Evolutionary conservation across 129 eudicot species (phyloP).

Genomic region (Saposhnikovia divaricata): DNA sequence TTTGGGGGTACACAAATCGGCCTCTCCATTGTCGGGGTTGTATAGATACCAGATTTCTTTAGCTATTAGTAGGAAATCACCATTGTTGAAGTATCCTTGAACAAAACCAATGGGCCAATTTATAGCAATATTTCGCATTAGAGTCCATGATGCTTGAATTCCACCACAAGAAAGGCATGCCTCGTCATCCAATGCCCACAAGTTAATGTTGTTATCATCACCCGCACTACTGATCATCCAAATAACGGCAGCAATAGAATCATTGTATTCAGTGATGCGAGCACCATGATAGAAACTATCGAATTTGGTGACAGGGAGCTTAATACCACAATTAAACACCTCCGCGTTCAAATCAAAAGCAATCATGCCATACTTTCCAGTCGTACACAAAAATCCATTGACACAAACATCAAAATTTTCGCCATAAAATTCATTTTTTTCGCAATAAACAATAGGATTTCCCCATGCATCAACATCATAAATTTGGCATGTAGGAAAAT

Average conservation of each 20-base stretch:
- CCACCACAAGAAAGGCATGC: background rate
- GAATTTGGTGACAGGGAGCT: background rate
- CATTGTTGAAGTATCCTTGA: background rate
- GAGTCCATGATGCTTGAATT: background rate
- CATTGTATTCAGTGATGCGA: background rate
- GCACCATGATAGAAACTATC: too few relatives aligned
- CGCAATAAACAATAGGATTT: too few relatives aligned
- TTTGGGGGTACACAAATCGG: background rate
- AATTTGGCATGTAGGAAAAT: background rate
- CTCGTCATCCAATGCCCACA: background rate
- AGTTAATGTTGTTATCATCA: too few relatives aligned
- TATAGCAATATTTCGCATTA: background rate
- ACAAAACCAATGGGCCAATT: background rate
- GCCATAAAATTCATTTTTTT: too few relatives aligned
- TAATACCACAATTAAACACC: background rate
- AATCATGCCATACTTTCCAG: background rate
- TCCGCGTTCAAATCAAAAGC: background rate
- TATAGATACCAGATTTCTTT: background rate
- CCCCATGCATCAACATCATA: too few relatives aligned
- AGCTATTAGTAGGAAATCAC: background rate
- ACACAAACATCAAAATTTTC: background rate
- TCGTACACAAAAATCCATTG: background rate
- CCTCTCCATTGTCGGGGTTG: background rate
- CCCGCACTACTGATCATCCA: too few relatives aligned
- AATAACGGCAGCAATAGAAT: background rate